These are phyloP conservation scores for Paraphaeosphaeria minitans DNA, from an alignment of 2,329 filamentous ascomycete species.

Conservation along the genomic window DNA sequence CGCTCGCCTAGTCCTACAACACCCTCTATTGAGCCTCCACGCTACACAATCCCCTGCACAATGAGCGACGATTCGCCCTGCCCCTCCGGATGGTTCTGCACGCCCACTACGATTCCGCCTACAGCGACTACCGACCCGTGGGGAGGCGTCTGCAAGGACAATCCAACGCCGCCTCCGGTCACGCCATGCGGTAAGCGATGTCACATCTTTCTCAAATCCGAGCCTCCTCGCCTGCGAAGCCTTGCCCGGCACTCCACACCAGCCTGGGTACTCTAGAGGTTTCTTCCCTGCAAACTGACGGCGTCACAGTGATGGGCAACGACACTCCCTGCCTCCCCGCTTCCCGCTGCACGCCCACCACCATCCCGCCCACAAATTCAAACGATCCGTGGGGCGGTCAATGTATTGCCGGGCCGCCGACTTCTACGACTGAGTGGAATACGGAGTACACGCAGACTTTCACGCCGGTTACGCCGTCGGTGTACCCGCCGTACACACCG, in stretches of 20 bases:
- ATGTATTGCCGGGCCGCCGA: not conserved
- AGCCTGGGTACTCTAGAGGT: too few species aligned
- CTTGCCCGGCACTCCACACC: too few species aligned
- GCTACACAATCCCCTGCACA: constrained; percentile 13
- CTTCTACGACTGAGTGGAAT: not conserved
- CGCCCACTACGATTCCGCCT: constrained; percentile 7
- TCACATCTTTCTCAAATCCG: not conserved
- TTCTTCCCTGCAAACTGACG: not conserved
- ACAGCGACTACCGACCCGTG: not conserved
- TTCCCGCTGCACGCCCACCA: not conserved
- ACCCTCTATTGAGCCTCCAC: not conserved
- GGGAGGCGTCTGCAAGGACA: not conserved
- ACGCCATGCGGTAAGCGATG: not conserved
- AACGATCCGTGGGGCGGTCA: not conserved
- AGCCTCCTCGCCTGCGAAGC: too few species aligned
- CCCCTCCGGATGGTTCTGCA: constrained; percentile 13
- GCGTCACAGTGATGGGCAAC: not conserved
- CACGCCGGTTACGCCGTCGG: not conserved
- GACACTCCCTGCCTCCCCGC: not conserved
- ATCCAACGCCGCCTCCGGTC: not conserved
- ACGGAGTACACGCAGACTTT: not conserved
- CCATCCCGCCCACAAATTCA: not conserved
- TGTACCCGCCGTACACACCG: too few species aligned
- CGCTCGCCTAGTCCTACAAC: not conserved
- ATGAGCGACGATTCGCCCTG: constrained; percentile 18